Evolutionary conservation across 768 basidiomycete genomes (phyloP).

Genomic region (Piloderma croceum): DNA sequence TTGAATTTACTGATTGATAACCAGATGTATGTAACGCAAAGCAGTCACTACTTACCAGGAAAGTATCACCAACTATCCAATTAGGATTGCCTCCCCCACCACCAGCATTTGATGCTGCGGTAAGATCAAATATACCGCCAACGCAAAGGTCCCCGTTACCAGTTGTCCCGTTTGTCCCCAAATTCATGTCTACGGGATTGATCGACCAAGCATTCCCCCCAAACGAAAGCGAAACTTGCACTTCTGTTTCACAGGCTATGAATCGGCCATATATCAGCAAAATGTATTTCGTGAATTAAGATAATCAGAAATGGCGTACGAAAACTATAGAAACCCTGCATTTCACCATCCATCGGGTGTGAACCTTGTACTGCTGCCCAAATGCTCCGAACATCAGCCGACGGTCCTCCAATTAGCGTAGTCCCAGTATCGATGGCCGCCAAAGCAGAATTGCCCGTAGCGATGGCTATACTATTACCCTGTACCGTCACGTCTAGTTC

Average conservation of each 20-base stretch:
- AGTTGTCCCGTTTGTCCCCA: conserved; percentile 45
- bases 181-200: conserved; percentile 69
- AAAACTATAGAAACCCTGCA: conserved; percentile 73
- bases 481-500: conserved; percentile 54
- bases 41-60: neutral
- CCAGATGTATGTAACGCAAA: too few relatives aligned
- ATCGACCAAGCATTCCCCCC: conserved; percentile 79
- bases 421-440: conserved; percentile 95
- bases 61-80: neutral
- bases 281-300: conserved; percentile 1
- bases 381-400: conserved; percentile 49
- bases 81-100: neutral
- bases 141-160: conserved; percentile 43
- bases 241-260: conserved; percentile 59
- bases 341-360: conserved; percentile 30
- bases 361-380: conserved; percentile 64
- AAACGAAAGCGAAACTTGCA: conserved; percentile 64
- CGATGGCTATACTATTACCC: conserved; percentile 40
- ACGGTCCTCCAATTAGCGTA: conserved; percentile 85
- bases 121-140: conserved; percentile 69
- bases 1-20: neutral
- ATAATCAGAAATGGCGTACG: conserved; percentile 47
- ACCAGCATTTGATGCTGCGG: conserved; percentile 34
- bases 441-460: conserved; percentile 38
- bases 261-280: neutral